phyloP scores from a whole-genome alignment of 306 rosid genomes.

The Pyrus bretschneideri region DNA sequence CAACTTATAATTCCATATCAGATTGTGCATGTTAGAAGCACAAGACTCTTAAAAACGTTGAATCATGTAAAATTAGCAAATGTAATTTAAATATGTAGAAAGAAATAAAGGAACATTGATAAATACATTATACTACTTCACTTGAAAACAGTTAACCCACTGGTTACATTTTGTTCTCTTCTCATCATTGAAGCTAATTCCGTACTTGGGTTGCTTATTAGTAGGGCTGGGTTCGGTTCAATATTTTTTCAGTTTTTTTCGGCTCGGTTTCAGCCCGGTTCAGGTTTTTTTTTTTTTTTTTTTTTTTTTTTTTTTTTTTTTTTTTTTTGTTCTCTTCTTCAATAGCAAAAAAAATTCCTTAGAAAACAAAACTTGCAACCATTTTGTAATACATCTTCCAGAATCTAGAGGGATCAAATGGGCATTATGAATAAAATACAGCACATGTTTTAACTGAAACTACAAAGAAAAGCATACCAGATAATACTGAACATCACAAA shows the following conservation, averaged over 20 bases:
- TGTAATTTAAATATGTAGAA: neutral
- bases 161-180: neutral
- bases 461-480: conserved; percentile 42
- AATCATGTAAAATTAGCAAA: neutral
- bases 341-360: too few species aligned
- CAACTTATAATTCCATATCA: neutral
- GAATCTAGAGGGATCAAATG: too few species aligned
- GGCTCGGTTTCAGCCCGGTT: too few species aligned
- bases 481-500: conserved; percentile 49
- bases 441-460: neutral
- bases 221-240: too few species aligned
- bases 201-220: conserved; percentile 34
- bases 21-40: neutral
- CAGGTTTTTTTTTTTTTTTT: too few species aligned
- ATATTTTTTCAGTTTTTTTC: too few species aligned
- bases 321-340: too few species aligned
- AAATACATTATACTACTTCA: neutral
- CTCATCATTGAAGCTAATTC: conserved; percentile 14
- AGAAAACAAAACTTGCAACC: too few species aligned
- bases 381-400: too few species aligned
- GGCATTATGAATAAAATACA: neutral
- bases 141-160: neutral
- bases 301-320: too few species aligned
- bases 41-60: neutral
- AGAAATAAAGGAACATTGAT: neutral